Evolutionary conservation across 139 green algal genomes (phyloP).

Genomic region (Desmodesmus armatus): DNA sequence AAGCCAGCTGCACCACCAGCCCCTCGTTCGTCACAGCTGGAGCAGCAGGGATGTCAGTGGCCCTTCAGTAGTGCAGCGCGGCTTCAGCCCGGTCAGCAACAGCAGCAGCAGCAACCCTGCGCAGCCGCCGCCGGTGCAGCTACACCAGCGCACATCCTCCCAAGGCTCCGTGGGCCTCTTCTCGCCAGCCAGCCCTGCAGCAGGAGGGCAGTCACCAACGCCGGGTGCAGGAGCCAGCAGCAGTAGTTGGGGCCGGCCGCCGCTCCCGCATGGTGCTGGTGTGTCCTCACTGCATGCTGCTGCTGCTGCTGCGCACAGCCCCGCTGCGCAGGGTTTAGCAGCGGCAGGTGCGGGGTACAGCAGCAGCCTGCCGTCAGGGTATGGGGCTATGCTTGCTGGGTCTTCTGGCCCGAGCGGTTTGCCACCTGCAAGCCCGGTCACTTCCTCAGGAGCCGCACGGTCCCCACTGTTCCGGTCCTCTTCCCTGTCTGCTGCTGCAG

Average conservation of each 20-base stretch:
- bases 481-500: background rate
- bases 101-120: conserved; percentile 5
- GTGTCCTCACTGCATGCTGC: no score
- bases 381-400: background rate
- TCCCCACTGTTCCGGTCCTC: background rate
- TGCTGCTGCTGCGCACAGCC: background rate
- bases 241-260: conserved; percentile 19
- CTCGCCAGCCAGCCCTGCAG: no score
- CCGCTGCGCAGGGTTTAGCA: no score
- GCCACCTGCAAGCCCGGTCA: conserved; percentile 18
- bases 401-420: background rate
- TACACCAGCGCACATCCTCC: conserved; percentile 35
- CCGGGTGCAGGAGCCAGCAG: conserved; percentile 21
- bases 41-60: conserved; percentile 47
- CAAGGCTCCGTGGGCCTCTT: no score
- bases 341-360: background rate
- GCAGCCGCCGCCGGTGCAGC: conserved; percentile 14
- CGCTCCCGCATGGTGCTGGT: conserved; percentile 3
- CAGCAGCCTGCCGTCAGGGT: background rate
- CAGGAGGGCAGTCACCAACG: background rate
- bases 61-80: conserved; percentile 32
- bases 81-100: conserved; percentile 25
- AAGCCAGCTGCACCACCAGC: background rate
- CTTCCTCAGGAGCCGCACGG: background rate
- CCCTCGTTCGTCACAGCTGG: conserved; percentile 51